Percentiles rank a stretch among this genome's conserved stretches.
Conservation (phyloP, 805 yeast species). For the Wickerhamiella alocasiicola region DNA sequence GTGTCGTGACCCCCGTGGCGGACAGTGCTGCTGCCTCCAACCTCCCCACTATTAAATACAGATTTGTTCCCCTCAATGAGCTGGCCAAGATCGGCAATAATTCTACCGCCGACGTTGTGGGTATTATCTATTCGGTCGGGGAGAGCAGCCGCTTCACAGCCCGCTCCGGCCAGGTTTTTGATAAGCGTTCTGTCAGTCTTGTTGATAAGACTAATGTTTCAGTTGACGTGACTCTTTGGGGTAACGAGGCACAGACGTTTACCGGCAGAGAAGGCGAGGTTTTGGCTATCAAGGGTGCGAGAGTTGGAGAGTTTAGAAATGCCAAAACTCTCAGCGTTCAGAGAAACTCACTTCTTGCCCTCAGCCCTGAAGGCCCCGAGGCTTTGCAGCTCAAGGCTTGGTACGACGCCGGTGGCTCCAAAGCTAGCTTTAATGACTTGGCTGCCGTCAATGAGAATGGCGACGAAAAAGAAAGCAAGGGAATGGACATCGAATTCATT, state of each 20-base stretch:
- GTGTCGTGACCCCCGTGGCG: conserved; percentile 58
- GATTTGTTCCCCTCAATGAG: conserved; percentile 56
- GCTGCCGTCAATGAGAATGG: conserved; percentile 34
- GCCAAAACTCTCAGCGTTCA: conserved; percentile 77
- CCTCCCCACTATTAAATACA: conserved; percentile 70
- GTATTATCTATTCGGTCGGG: conserved; percentile 65
- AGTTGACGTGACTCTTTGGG: conserved; percentile 80
- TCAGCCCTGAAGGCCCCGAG: conserved; percentile 82
- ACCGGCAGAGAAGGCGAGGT: conserved; percentile 47
- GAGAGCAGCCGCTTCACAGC: conserved; percentile 72
- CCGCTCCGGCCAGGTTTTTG: conserved; percentile 76
- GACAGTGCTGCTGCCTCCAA: conserved; percentile 35
- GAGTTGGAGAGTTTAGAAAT: conserved; percentile 65
- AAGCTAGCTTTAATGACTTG: conserved; percentile 48
- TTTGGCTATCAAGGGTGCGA: conserved; percentile 84
- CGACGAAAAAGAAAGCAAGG: conserved; percentile 31
- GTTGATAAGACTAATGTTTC: conserved; percentile 77
- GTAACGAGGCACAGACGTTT: conserved; percentile 71
- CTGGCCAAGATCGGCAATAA: conserved; percentile 48
- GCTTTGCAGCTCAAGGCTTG: conserved; percentile 82
- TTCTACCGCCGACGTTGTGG: conserved; percentile 72
- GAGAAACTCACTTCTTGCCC: conserved; percentile 58
- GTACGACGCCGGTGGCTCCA: conserved; percentile 73
- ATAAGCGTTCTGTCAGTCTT: conserved; percentile 75
- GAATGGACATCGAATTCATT: conserved; percentile 49